Percentiles rank a stretch among this genome's conserved stretches.
Conservation (phyloP, 371 early-diverging fungal species). For the Mortierella sp. region DNA sequence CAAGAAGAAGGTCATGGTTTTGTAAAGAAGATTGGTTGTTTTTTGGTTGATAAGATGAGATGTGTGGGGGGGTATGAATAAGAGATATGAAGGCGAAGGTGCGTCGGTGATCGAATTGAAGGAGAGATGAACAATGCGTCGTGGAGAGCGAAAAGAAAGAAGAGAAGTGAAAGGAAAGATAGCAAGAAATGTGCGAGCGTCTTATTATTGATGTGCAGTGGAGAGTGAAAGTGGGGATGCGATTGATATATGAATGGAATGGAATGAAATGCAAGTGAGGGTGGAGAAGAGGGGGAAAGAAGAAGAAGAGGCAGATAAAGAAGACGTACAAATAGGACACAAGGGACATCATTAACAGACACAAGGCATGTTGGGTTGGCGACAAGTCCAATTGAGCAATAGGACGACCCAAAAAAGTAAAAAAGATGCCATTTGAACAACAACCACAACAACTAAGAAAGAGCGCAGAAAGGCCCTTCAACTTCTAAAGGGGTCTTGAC, state of each 20-base stretch:
- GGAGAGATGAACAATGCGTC: background rate
- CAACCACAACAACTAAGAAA: no score
- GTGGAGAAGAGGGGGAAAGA: background rate
- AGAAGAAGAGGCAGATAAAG: background rate
- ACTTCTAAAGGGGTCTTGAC: no score
- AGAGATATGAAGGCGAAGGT: background rate
- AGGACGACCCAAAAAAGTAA: background rate
- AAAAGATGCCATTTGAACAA: no score
- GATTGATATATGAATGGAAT: background rate
- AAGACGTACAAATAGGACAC: background rate
- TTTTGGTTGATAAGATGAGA: background rate
- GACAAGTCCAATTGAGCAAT: background rate
- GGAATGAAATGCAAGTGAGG: background rate
- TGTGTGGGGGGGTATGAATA: background rate
- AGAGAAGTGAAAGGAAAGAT: background rate
- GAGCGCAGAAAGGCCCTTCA: no score
- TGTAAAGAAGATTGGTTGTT: no score
- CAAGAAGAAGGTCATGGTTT: constrained; percentile 8
- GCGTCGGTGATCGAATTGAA: background rate
- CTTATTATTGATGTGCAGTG: background rate
- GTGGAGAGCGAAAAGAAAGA: background rate
- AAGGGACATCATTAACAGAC: no score
- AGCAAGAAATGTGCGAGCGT: background rate
- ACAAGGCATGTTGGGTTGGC: background rate
- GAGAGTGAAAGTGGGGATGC: background rate